Percentiles rank a stretch among this genome's conserved stretches.
phyloP scores from a whole-genome alignment of 768 basidiomycete species.

The Leccinellum rugosiceps region DNA sequence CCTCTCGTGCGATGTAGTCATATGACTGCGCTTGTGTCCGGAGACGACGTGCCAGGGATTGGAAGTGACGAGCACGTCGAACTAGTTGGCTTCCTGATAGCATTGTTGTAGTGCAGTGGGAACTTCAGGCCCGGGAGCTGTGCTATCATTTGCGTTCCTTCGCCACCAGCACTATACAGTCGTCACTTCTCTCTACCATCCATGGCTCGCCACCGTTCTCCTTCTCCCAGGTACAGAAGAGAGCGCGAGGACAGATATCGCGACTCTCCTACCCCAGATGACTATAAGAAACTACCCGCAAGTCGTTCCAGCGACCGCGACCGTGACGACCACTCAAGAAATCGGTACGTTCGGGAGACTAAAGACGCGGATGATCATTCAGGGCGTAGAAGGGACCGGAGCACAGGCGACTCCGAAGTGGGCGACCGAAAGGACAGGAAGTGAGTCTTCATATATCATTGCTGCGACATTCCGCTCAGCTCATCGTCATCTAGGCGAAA shows the following conservation, averaged over 20 bases:
- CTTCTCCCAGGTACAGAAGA: constrained; percentile 38
- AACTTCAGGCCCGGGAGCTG: neutral
- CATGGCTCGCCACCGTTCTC: constrained; percentile 49
- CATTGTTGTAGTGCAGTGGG: constrained; percentile 15
- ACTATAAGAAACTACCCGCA: constrained; percentile 28
- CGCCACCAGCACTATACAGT: neutral
- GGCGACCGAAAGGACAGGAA: constrained; percentile 44
- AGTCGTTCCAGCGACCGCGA: constrained; percentile 32
- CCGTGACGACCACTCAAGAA: constrained; percentile 23
- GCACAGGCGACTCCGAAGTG: constrained; percentile 19
- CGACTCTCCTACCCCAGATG: constrained; percentile 34
- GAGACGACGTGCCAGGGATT: constrained; percentile 35
- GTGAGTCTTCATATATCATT: constrained; percentile 30
- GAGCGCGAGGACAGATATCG: constrained; percentile 30
- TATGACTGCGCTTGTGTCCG: constrained; percentile 57
- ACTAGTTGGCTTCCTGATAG: constrained; percentile 16
- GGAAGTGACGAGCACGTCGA: constrained; percentile 29
- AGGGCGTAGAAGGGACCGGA: constrained; percentile 21
- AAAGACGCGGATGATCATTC: constrained; percentile 32
- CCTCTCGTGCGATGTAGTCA: constrained; percentile 36
- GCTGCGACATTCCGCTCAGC: neutral
- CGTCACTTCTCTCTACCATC: neutral
- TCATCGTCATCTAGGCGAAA: constrained; percentile 54
- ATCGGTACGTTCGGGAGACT: constrained; percentile 32
- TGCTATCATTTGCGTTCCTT: neutral